phyloP scores from a whole-genome alignment of 2,329 filamentous ascomycete species.

The Colletotrichum sublineola region DNA sequence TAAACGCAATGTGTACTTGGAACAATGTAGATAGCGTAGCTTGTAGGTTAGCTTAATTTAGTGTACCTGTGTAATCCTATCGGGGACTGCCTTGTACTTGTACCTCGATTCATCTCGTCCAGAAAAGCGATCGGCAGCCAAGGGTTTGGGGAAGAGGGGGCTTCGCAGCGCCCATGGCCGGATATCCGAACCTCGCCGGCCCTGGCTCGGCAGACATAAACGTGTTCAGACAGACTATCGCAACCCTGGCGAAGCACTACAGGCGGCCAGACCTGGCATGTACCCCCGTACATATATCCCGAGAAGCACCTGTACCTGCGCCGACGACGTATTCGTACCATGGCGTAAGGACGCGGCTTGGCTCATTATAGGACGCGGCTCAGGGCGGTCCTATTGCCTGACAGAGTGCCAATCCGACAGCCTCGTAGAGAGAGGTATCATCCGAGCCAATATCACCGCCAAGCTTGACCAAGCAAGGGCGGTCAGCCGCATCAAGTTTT shows the following conservation, averaged over 20 bases:
- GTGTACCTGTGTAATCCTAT: too few relatives aligned
- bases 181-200: not conserved
- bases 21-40: too few relatives aligned
- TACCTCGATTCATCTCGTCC: not conserved
- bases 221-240: not conserved
- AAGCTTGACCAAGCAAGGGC: constrained; percentile 7
- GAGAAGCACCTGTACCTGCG: not conserved
- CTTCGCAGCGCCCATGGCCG: constrained; percentile 1
- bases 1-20: too few relatives aligned
- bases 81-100: too few relatives aligned
- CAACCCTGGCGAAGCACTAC: constrained; percentile 1
- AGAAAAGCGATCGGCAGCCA: not conserved
- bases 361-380: not conserved
- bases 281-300: constrained; percentile 15
- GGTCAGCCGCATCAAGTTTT: constrained; percentile 5
- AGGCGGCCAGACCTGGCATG: constrained; percentile 2
- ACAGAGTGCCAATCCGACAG: constrained; percentile 5
- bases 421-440: constrained; percentile 9
- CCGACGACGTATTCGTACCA: not conserved
- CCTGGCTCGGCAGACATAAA: too few relatives aligned
- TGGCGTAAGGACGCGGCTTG: not conserved
- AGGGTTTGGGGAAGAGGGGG: constrained; percentile 3
- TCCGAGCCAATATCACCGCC: constrained; percentile 26
- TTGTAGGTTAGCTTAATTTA: too few relatives aligned
- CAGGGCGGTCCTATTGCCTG: not conserved